Base-by-base conservation (phyloP, 495 filamentous ascomycete genomes). In the Aspergillus sparsus region DNA sequence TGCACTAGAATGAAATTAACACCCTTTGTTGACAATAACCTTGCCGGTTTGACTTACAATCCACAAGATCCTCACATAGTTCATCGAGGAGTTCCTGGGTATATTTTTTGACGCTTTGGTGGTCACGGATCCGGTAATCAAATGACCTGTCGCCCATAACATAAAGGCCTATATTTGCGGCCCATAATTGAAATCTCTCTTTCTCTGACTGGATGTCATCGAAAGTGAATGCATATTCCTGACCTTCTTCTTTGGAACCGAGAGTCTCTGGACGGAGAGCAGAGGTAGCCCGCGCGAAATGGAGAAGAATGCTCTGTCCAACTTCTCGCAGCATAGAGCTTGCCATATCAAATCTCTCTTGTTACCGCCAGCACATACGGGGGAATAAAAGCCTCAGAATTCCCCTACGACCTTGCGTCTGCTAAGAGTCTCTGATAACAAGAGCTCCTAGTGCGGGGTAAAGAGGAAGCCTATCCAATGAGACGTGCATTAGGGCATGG, bases 101-200 rank as follows among this genome's bases (percentile, higher is more conserved):
- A 53, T 53, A 53, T 6, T 53, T 8, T 15, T 53, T 36, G 3
- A 53, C 32, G 32, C 31, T 18, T 53, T 9, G 2, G n/a, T 10
- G 35, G 32, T 53, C 50, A 12, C 50, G 50, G 5, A n/a, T 15
- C 0, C 50, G 50, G 37, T 53, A 53, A 12, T 37, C 50, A n/a
- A 53, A 37, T 18, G 50, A 53, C 16, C 50, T 31, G 37, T 53
- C 50, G 13, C 50, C 50, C 32, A 18, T n/a, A 7, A 31, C 50
- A 37, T 36, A 53, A 7, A 53, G 50, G 2, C 50, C 50, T 5
- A 53, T 53, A 34, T 53, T 53, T 5, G 50, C 50, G n/a, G 50
- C 50, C 50, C 50, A 53, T 35, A 53, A 34, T 15, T 37, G 50
- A 15, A 53, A 53, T 37, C 50, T 53, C 50, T 53, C 50, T 8